Evolutionary conservation across 208 protist genomes (phyloP), one percentile per base, ranked within the genome.

Genomic region (Acanthamoeba triangularis): DNA sequence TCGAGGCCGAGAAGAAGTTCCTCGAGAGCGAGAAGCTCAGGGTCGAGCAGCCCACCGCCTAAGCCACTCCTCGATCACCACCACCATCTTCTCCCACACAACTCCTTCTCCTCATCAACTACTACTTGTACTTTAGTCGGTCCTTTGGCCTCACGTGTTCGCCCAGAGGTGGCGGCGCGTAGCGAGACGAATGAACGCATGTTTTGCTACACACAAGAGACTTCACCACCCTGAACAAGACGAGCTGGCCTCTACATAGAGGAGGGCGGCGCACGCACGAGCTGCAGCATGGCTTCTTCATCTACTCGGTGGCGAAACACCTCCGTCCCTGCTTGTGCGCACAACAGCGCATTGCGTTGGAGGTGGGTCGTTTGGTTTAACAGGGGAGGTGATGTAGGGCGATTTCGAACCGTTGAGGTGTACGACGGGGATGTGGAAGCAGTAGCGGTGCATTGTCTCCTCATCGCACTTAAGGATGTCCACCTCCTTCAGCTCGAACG

Each of bases 381-480:
- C 28, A 2, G 35, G 33, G 35, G 28, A 16, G 1, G 13, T 2
- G 35, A 41, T 41, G 37, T 41, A 41, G 37, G 37, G 37, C 37
- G 37, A 4, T 41, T 41, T 41, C 37, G 37, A 41, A 82, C 72
- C 72, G 72, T 82, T 82, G 33, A 82, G 72, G 72, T 82, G 72
- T 41, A 82, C 72, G 20, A 82, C 72, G 30, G 72, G 72, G 23
- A 82, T 82, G 72, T 82, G 37, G 72, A 82, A 82, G 33, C 72
- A 82, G 41, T 82, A 82, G 37, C 41, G 33, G 72, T 52, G 72
- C 72, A 82, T 8, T n/a, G 37, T 52, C 16, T 82, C 72, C 41
- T 82, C 30, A 41, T 82, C 41, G 33, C 41, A 41, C 41, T 82
- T 35, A 13, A 41, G 72, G 18, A 82, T 82, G 72, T 82, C 72